Evolutionary conservation across 2,329 filamentous ascomycete species (phyloP), one percentile per base, ranked within the genome.

Genomic region (Colletotrichum spinosum): DNA sequence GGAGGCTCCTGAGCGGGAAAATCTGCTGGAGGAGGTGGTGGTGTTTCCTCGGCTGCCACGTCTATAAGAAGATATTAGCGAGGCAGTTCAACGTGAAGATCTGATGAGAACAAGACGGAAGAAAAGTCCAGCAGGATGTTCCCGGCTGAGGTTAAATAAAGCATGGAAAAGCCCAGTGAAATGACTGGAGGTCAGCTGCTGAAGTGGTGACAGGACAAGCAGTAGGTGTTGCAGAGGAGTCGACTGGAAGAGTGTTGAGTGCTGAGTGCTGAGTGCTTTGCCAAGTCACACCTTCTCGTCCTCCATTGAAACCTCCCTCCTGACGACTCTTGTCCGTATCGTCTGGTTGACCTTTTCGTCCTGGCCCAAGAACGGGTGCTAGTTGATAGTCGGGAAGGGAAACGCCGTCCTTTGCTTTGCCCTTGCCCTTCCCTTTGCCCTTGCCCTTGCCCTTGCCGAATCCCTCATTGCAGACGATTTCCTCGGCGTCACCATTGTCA

Each of bases 231-330:
- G 25, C 25, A 4, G 25, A 25, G 25, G 25, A 25, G 25, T 25
- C 25, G 25, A 25, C 25, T 25, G 25, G 25, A 25, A 25, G 25
- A 25, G 25, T 25, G 25, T 8, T 45, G 5, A 55, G 57, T 34
- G 50, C 38, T 53, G 8, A 44, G 57, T 60, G 56, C 33, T 45
- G 39, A 41, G 44, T 53, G 56, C 41, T 51, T 53, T 50, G 52
- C 54, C 53, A 54, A 38, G 37, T 34, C 53, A 49, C 63, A 54
- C 56, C 50, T 65, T 55, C 57, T 50, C 38, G 49, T 48, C 46
- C 48, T 33, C 44, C 48, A 12, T 52, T 39, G 10, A 49, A 39
- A 8, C n/a, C 58, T 53, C 38, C 42, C 45, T 50, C 44, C 17
- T n/a, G 38, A 50, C 33, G 17, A 15, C 42, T 51, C 25, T 38